Conservation (phyloP, 352 stramenopile genomes). For the Sclerospora graminicola region DNA sequence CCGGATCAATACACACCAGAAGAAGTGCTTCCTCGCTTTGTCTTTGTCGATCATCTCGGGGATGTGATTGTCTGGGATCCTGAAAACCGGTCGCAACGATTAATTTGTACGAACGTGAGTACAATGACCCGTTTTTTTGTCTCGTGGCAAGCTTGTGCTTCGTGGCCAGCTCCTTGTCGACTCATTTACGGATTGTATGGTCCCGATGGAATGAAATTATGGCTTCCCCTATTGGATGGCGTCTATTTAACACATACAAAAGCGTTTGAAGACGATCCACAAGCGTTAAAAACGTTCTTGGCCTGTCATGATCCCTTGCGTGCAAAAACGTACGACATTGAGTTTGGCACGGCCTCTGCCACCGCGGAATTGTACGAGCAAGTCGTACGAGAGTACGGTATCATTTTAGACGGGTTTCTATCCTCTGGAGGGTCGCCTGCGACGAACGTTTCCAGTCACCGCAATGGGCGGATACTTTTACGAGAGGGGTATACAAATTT, state of each 20-base stretch:
- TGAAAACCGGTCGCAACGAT: slow-evolving; percentile 49
- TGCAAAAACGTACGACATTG: slow-evolving; percentile 73
- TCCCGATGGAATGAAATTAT: slow-evolving; percentile 58
- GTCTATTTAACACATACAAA: slow-evolving; percentile 52
- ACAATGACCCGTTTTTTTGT: slow-evolving; percentile 48
- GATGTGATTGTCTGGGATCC: slow-evolving; percentile 75
- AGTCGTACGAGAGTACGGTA: slow-evolving; percentile 61
- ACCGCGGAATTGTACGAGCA: slow-evolving; percentile 63
- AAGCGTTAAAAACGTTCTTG: slow-evolving; percentile 52
- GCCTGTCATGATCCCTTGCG: slow-evolving; percentile 70
- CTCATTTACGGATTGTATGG: slow-evolving; percentile 69
- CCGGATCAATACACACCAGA: slow-evolving; percentile 61
- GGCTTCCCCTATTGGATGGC: slow-evolving; percentile 70
- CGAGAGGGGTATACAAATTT: slow-evolving; percentile 31
- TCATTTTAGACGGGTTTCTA: slow-evolving; percentile 40
- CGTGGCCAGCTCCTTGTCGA: slow-evolving; percentile 52
- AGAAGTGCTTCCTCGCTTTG: slow-evolving; percentile 59
- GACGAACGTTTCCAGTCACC: too few relatives aligned
- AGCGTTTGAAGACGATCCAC: slow-evolving; percentile 42
- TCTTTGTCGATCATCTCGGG: slow-evolving; percentile 35
- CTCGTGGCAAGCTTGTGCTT: slow-evolving; percentile 20
- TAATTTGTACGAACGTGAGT: slow-evolving; percentile 61
- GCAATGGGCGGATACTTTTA: slow-evolving; percentile 13
- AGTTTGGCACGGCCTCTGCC: slow-evolving; percentile 54
- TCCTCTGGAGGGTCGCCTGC: slow-evolving; percentile 6